Evolutionary conservation across 257 asterid species (phyloP), one percentile per base, ranked within the genome.

Genomic region (Gentiana straminea): DNA sequence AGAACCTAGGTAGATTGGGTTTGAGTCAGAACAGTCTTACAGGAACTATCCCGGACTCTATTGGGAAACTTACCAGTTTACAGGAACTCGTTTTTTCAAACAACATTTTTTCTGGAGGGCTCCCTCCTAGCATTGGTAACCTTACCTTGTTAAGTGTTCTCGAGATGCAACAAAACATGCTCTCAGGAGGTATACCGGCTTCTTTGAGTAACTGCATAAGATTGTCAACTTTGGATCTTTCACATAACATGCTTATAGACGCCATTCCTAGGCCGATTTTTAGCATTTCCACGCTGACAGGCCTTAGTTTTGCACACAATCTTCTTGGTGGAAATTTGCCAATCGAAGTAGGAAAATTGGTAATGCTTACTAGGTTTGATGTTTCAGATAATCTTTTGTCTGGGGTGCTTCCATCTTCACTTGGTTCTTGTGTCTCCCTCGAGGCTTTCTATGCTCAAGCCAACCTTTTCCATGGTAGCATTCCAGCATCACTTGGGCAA

Each of bases 261-360:
- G 8, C 44, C 8, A 39, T 39, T 39, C 44, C 44, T 39, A 7
- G 8, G 7, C 4, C 8, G 4, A 39, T 39, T 4, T 4, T 4
- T 3, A 39, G 44, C 8, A 39, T 39, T 4, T 4, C 8, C 44
- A 39, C 7, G 7, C 8, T 39, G 44, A 7, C 45, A 1, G 33
- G 24, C 33, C 39, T 46, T 7, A 46, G 11, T 36, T 33, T 58
- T 6, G 32, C 63, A 2, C 53, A 47, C 2, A 58, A 58, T 24
- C 50, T 13, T 39, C 62, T 58, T 8, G 32, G 39, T 2, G 52
- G 62, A 43, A 15, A 11, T 6, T 13, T 59, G 33, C 62, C 62
- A 3, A 12, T 0, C 33, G 3, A 33, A 1, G 37, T 59, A n/a
- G 54, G 45, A 41, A 58, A 58, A 37, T 15, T 58, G 52, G 33